Evolutionary conservation across 2,329 filamentous ascomycete genomes (phyloP), one percentile per base, ranked within the genome.

Genomic region (Pseudogymnoascus sp.): DNA sequence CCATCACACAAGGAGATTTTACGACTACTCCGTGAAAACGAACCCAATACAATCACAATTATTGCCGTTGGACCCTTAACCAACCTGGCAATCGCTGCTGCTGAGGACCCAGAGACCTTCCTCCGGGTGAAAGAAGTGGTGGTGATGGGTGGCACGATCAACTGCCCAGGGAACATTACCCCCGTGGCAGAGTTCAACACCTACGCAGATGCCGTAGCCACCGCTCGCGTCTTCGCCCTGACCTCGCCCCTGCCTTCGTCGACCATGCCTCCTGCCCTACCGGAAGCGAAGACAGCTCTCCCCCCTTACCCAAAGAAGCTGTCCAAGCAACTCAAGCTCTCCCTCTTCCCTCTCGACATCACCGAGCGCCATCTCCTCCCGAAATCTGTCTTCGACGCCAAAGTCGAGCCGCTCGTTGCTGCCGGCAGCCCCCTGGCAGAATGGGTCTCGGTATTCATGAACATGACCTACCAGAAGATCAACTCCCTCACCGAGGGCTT

Each of bases 141-240:
- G 3, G 90, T 97, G 55, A 99, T 99, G 94, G 94, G 93, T 64
- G 94, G 94, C 64, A 87, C 90, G 23, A 83, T 99, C 61, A 81
- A 89, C 64, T 78, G 86, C 49, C 82, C 86, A 60, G 94, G 94
- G 68, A 99, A 99, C 74, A 86, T 90, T 71, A 87, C 85, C 52
- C 93, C 94, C 1, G 84, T 88, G 11, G 91, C 90, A 66, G 94
- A 99, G 74, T 99, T 99, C 83, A 99, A 99, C 79, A 89, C 89
- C 63, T 96, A 91, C 71, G 92, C 94, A 63, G 95, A 99, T 73
- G 81, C 89, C 19, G 82, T 90, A 41, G 89, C 90, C 28, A 84
- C 89, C 0, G 90, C 90, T 9, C 82, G 89, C 12, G 83, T 94
- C 16, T 92, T 88, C 71, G 89, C 90, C 5, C 78, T 94, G 65